Evolutionary conservation across 1,284 basidiomycete species (phyloP), one percentile per base, ranked within the genome.

Genomic region (Ceratobasidium sp.): DNA sequence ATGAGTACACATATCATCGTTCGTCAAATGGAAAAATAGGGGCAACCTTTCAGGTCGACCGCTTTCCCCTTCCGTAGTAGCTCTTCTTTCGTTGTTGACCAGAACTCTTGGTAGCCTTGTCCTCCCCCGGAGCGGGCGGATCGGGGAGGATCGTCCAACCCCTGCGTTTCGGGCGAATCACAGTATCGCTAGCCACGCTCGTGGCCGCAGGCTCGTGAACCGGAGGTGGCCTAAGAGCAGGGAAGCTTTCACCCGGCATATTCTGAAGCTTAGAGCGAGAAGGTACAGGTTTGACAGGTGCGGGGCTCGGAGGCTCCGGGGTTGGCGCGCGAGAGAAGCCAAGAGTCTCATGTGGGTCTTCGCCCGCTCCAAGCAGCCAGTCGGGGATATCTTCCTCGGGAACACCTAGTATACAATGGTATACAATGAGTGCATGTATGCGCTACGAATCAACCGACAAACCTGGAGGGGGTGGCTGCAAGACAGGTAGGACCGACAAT

Each of bases 351-450:
- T 70, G 55, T 8, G 67, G 21, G 44, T 70, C 67, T 41, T 59
- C 67, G 6, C n/a, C 55, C 2, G n/a, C 38, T 8, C 44, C 43
- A 11, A 70, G 32, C 1, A 70, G 41, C 67, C 67, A 70, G 30
- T 70, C 67, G 11, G 67, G 67, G 21, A 70, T 59, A 30, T 70
- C 54, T 5, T 70, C 67, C 55, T 69, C 54, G 32, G 67, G 67
- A 8, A 70, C 30, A 4, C 67, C 67, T 70, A 35, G 7, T 16
- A n/a, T n/a, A n/a, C n/a, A n/a, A n/a, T n/a, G n/a, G n/a, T n/a
- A 13, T 4, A 11, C n/a, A 28, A 11, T 61, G 14, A 44, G 26
- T 61, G 23, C 28, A 61, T 46, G 32, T 23, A 26, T 14, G n/a
- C 14, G 14, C 21, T 23, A 43, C 16, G 1, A 18, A 3, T 7